Evolutionary conservation across 2,329 filamentous ascomycete species (phyloP).

Genomic region (Cryphonectria nitschkei): DNA sequence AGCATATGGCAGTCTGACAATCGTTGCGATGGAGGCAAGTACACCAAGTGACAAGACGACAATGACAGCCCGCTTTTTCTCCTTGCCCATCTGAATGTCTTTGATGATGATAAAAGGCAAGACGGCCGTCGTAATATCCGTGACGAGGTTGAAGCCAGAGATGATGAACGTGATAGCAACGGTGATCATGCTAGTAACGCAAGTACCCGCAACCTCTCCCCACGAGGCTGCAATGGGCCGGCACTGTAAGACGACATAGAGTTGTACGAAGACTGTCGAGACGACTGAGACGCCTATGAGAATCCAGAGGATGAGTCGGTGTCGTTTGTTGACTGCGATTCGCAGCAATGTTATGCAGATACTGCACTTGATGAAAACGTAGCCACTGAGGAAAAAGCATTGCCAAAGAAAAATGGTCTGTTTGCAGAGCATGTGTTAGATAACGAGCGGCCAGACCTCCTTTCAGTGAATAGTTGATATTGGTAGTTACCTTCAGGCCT

Average conservation of each 20-base stretch:
- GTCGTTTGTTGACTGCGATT: constrained; percentile 25
- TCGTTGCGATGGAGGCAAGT: constrained; percentile 25
- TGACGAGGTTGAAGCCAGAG: constrained; percentile 25
- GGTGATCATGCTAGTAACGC: constrained; percentile 12
- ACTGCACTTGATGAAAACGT: constrained; percentile 30
- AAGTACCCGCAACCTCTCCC: constrained; percentile 24
- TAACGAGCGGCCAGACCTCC: not conserved
- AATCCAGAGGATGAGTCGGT: constrained; percentile 23
- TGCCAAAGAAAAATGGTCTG: constrained; percentile 28
- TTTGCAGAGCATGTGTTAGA: not conserved
- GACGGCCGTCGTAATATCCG: constrained; percentile 17
- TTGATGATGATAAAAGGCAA: constrained; percentile 23
- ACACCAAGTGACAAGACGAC: constrained; percentile 25
- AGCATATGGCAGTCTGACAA: constrained; percentile 17
- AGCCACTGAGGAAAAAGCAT: constrained; percentile 28
- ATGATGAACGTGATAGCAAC: constrained; percentile 30
- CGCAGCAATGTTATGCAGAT: constrained; percentile 30
- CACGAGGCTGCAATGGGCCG: constrained; percentile 26
- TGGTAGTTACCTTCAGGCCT: not conserved
- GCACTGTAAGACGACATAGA: constrained; percentile 28
- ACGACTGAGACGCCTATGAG: constrained; percentile 24
- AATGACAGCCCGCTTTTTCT: constrained; percentile 24
- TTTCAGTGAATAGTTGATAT: not conserved
- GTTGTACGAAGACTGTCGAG: constrained; percentile 23
- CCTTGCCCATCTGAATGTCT: constrained; percentile 22